Base-by-base conservation (phyloP, 345 rosid genomes). In the Eutrema yunnanense region DNA sequence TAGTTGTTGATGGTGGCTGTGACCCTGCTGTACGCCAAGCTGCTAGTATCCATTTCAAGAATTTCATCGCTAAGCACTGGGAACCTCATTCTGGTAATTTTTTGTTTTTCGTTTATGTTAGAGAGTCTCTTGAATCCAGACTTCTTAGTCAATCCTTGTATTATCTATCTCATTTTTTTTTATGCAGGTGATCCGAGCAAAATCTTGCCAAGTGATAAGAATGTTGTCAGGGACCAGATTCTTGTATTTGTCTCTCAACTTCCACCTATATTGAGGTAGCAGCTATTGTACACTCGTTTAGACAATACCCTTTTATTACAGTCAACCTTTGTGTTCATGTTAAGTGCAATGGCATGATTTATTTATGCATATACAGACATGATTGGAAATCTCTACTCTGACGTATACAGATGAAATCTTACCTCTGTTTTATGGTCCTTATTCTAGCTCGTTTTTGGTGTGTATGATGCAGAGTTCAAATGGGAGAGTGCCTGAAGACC, bases 401-500 rank as follows among this genome's bases (percentile, higher is more conserved):
- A 9, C 12, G 40, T 40, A 50, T 51, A 7, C 9, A 9, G n/a
- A 8, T 29, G 50, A 48, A 72, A 40, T 46, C 9, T 32, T 29
- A 40, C 13, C 19, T 69, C 16, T 54, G 29, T 37, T 61, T 68
- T 6, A 37, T 69, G 29, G 46, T 67, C 59, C 68, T 73, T 67
- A 65, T 37, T 46, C 4, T 61, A n/a, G 42, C 42, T 44, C 6
- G 38, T 62, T 55, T 11, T 51, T 63, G 73, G 33, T 70, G 51
- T 68, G 44, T 50, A n/a, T 77, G 69, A 51, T 63, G 61, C 82
- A 96, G 99, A 83, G 95, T 85, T 27, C 99, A 96, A 77, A 74
- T 96, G 86, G 99, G 99, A 16, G 99, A 96, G 84, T 92, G 99
- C 79, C 85, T 96, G 36, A 96, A 96, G 84, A 92, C 99, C 9